phyloP scores from a whole-genome alignment of 2,329 filamentous ascomycete species.

The Xylaria sp. region DNA sequence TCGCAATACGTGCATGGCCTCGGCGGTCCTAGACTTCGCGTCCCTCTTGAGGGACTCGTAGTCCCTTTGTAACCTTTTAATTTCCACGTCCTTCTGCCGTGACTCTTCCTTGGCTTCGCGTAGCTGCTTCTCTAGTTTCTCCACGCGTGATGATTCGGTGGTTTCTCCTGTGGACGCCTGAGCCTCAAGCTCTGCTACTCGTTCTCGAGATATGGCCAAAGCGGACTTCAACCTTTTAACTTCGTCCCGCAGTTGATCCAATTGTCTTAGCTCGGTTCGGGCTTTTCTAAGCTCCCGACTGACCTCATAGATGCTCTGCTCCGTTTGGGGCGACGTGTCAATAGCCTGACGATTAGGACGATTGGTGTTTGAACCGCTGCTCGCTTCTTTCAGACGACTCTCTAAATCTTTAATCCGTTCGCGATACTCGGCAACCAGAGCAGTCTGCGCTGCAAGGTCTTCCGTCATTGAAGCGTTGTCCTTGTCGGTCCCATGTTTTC shows the following conservation, averaged over 20 bases:
- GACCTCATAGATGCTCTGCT: constrained; percentile 63
- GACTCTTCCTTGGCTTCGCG: constrained; percentile 58
- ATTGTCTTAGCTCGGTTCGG: constrained; percentile 64
- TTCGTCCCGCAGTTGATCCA: constrained; percentile 63
- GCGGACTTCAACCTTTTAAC: constrained; percentile 63
- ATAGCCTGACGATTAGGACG: constrained; percentile 50
- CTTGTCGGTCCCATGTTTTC: constrained; percentile 54
- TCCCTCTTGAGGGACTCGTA: constrained; percentile 66
- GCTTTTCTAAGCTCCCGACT: constrained; percentile 66
- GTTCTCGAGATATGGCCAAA: constrained; percentile 60
- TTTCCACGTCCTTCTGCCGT: constrained; percentile 60
- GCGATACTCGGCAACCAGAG: constrained; percentile 67
- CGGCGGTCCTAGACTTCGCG: constrained; percentile 64
- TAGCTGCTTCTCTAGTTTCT: constrained; percentile 57
- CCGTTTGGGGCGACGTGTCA: constrained; percentile 60
- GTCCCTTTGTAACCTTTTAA: constrained; percentile 62
- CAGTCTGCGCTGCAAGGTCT: constrained; percentile 68
- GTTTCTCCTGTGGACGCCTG: constrained; percentile 49
- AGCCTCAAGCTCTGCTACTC: constrained; percentile 53
- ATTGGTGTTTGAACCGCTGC: constrained; percentile 50
- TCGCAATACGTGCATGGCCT: constrained; percentile 66
- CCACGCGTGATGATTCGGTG: constrained; percentile 48
- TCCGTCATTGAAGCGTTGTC: constrained; percentile 62
- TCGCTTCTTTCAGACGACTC: constrained; percentile 57
- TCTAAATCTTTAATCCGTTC: constrained; percentile 70